A percentile compares a stretch with the other conserved stretches of the same genome.
Conservation (phyloP, 2,329 filamentous ascomycete species). For the Microcyclosporella mali region DNA sequence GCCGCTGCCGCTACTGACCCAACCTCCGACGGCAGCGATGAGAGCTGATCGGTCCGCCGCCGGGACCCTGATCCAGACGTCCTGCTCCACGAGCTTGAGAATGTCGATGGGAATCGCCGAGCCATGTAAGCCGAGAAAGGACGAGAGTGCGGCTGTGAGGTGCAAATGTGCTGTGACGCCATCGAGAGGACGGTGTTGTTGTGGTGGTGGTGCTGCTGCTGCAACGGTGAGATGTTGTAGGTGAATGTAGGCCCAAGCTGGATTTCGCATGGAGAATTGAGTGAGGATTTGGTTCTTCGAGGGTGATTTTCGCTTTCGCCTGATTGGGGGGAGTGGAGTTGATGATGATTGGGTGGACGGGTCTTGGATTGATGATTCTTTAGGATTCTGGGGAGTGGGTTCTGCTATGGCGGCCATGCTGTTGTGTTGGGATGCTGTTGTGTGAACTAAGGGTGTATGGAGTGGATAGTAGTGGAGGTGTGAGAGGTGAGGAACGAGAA, state of each 20-base stretch:
- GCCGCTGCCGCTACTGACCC: constrained; percentile 45
- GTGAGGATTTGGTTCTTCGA: too few species aligned
- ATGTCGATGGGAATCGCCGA: constrained; percentile 64
- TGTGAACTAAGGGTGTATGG: too few species aligned
- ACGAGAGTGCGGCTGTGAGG: constrained; percentile 56
- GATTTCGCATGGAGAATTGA: constrained; percentile 35
- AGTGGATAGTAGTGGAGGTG: too few species aligned
- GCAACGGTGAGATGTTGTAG: constrained; percentile 33
- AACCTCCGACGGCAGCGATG: constrained; percentile 60
- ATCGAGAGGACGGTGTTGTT: constrained; percentile 42
- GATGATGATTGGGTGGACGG: too few species aligned
- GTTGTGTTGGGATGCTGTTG: too few species aligned
- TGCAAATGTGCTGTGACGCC: constrained; percentile 57
- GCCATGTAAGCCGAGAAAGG: constrained; percentile 66
- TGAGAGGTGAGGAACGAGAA: too few species aligned
- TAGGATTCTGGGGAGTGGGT: too few species aligned
- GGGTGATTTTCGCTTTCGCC: too few species aligned
- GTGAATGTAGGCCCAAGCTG: constrained; percentile 39
- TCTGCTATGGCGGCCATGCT: too few species aligned
- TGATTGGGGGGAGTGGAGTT: too few species aligned
- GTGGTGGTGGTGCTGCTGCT: constrained; percentile 3
- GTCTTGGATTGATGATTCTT: too few species aligned
- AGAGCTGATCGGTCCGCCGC: constrained; percentile 55
- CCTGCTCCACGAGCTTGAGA: constrained; percentile 51
- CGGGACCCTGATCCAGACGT: constrained; percentile 62